These are phyloP conservation scores for Camellia granthamiana DNA, from an alignment of 148 eudicot genomes.

Conservation along the genomic window DNA sequence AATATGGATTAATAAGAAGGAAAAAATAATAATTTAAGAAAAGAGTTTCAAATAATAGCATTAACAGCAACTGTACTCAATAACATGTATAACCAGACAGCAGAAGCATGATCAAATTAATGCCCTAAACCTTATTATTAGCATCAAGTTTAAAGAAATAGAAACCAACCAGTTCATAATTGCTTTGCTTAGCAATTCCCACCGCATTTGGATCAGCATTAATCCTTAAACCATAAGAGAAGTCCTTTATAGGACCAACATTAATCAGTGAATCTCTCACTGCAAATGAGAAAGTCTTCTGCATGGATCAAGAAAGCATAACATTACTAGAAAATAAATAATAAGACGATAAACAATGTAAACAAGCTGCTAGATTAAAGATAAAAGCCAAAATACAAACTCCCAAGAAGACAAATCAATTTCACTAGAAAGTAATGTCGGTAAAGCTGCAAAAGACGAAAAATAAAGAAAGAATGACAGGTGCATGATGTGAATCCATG, in stretches of 20 bases:
- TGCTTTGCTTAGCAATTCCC: constrained; percentile 91
- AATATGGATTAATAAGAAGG: not conserved
- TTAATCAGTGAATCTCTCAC: constrained; percentile 89
- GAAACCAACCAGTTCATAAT: constrained; percentile 82
- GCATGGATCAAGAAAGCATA: constrained; percentile 34
- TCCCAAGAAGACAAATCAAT: not conserved
- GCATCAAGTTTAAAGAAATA: not conserved
- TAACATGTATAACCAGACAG: constrained; percentile 4
- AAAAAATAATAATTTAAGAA: not conserved
- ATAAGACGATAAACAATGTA: not conserved
- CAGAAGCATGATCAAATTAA: constrained; percentile 8
- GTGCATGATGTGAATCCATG: not conserved
- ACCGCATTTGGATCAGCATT: constrained; percentile 79
- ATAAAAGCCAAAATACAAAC: constrained; percentile 1
- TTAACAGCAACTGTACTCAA: not conserved
- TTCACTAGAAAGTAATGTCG: not conserved
- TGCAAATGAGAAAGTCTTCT: constrained; percentile 88
- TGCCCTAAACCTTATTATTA: not conserved
- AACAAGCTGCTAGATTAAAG: not conserved
- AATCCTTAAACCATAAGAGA: constrained; percentile 82
- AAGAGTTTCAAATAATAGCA: not conserved
- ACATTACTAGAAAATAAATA: constrained; percentile 10
- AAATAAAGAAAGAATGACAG: not conserved
- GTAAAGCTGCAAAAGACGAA: not conserved
- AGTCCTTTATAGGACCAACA: constrained; percentile 91